Base-by-base conservation (phyloP, 164 flowering plant genomes). In the Magnolia officinalis region DNA sequence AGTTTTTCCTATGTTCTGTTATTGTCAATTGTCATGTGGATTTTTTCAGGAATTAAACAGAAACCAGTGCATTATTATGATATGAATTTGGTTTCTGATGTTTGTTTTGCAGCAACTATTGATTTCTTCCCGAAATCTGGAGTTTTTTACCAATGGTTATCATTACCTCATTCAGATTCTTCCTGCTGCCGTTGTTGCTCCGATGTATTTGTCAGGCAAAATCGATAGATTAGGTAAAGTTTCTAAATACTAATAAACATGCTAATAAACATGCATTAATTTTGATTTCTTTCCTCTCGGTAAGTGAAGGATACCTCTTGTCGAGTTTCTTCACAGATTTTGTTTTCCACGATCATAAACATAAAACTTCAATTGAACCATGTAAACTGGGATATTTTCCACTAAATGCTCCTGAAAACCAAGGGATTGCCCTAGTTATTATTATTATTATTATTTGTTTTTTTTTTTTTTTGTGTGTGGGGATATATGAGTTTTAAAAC, bases 131-230 rank as follows among this genome's bases (percentile, higher is more conserved):
- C 85, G 99, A 80, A 96, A 93, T 82, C 86, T 96, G 78, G 99
- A 96, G 70, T 96, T 96, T 87, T 96, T 96, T 84, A 96, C 99
- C 80, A 90, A 64, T 85, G 99, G 98, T 50, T 96, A 96, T 73
- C 90, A 96, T 19, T 96, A 96, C 80, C 84, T 96, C 75, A 96
- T 96, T 85, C 99, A 96, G 83, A 88, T 96, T 85, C 98, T 96
- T 81, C 99, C 97, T 65, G 99, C 95, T 76, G 99, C 99, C 76
- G 99, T 96, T 80, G 95, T 96, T 85, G 99, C 99, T 79, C 99
- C 99, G 14, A 92, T 93, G 99, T 93, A 86, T 77, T 96, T 96
- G 83, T 90, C 97, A 4, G 99, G 98, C 51, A 92, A 96, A 88
- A 91, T 95, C 79, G 93, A 93, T 71, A 92, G 99, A 71, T 78